phyloP scores from a whole-genome alignment of 495 filamentous ascomycete species.

The Hypomontagnella monticulosa region DNA sequence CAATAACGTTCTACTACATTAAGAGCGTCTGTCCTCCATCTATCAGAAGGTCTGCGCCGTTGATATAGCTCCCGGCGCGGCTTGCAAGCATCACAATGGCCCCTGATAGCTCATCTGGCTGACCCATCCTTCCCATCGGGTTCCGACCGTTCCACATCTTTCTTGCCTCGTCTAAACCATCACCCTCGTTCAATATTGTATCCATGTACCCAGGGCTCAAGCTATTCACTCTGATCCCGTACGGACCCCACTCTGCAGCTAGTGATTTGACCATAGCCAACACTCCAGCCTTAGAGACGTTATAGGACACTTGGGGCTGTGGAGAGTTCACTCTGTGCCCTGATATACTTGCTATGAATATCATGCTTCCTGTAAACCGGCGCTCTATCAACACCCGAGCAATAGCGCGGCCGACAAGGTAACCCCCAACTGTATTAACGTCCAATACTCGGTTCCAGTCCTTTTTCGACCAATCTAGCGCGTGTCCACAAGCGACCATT shows the following conservation, averaged over 20 bases:
- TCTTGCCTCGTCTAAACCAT: conserved; percentile 63
- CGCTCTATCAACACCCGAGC: conserved; percentile 63
- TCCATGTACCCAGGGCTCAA: conserved; percentile 83
- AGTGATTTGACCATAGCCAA: conserved; percentile 67
- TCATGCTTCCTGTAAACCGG: conserved; percentile 66
- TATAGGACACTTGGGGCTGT: conserved; percentile 75
- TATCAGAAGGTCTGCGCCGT: conserved; percentile 60
- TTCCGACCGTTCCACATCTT: conserved; percentile 68
- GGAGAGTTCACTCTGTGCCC: conserved; percentile 73
- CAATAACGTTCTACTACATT: conserved; percentile 31
- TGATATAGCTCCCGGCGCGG: conserved; percentile 73
- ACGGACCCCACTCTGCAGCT: conserved; percentile 71
- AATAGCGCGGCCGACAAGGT: conserved; percentile 73
- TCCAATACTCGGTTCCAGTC: conserved; percentile 70
- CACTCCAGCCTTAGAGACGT: conserved; percentile 73
- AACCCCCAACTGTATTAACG: conserved; percentile 74
- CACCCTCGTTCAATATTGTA: conserved; percentile 78
- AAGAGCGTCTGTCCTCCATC: conserved; percentile 54
- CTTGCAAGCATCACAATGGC: conserved; percentile 71
- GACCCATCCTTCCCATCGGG: conserved; percentile 75
- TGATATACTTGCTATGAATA: conserved; percentile 74
- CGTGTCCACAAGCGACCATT: conserved; percentile 67
- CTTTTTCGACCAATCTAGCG: conserved; percentile 62
- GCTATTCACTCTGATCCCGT: conserved; percentile 74
- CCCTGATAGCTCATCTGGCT: conserved; percentile 72